A percentile compares a stretch with the other conserved stretches of the same genome.
Evolutionary conservation across 2,329 filamentous ascomycete species (phyloP).

Genomic region (Monilinia fructigena): DNA sequence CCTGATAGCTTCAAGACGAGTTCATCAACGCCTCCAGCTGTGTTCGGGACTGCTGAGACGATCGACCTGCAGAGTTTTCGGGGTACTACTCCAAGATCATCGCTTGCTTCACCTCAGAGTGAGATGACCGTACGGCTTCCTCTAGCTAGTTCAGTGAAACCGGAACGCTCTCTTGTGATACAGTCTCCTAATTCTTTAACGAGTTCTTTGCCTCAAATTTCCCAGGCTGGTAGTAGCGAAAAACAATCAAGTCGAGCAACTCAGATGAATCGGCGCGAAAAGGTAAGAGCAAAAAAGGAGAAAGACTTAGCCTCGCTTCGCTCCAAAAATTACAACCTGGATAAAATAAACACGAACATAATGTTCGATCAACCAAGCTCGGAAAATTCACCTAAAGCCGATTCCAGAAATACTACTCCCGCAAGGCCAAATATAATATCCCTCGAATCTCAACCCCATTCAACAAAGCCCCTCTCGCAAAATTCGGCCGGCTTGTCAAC

Average conservation of each 20-base stretch:
- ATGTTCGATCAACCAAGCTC: not conserved
- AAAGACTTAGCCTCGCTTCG: slow-evolving; percentile 32
- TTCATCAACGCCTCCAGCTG: not conserved
- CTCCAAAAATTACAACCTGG: not conserved
- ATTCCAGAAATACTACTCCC: not conserved
- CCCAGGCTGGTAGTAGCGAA: not conserved
- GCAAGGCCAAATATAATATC: not conserved
- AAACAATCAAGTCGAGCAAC: not conserved
- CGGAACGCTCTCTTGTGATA: not conserved
- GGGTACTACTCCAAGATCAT: not conserved
- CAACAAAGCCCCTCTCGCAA: not conserved
- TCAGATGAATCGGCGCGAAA: slow-evolving; percentile 29
- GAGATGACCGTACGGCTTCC: not conserved
- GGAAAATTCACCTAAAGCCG: not conserved
- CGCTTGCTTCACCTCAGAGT: not conserved
- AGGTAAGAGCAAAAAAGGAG: slow-evolving; percentile 32
- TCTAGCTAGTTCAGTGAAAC: not conserved
- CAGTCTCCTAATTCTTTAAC: not conserved
- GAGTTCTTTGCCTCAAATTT: not conserved
- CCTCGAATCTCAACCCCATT: not conserved
- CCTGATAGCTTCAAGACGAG: slow-evolving; percentile 14
- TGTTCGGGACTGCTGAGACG: slow-evolving; percentile 18
- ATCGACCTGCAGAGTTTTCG: slow-evolving; percentile 12
- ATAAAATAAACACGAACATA: not conserved
- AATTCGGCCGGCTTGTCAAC: not conserved